phyloP scores from a whole-genome alignment of 2,329 filamentous ascomycete species.

The Penicillium sclerotiorum region DNA sequence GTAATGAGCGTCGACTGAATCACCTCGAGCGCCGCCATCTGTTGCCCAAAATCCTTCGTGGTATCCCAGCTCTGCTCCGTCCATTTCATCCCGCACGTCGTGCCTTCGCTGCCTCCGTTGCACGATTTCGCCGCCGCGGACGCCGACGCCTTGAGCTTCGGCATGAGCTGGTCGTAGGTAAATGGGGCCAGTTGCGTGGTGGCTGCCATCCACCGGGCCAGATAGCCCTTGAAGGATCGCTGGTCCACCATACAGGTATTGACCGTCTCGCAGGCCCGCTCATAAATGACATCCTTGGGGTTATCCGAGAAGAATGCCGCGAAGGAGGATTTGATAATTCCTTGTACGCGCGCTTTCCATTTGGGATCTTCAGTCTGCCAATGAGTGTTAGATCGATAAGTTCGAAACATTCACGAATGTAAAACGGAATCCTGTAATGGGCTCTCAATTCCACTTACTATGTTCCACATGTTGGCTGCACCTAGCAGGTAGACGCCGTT shows the following conservation, averaged over 20 bases:
- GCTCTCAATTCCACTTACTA: conserved; percentile 33
- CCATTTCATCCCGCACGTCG: conserved; percentile 47
- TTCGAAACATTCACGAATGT: neutral
- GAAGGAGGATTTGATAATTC: conserved; percentile 58
- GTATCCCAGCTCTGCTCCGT: conserved; percentile 39
- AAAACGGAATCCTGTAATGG: neutral
- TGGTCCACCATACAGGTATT: conserved; percentile 64
- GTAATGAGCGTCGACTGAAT: conserved; percentile 38
- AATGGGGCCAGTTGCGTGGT: conserved; percentile 62
- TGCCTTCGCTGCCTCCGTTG: conserved; percentile 47
- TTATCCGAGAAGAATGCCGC: conserved; percentile 55
- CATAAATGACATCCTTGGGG: conserved; percentile 55
- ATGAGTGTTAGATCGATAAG: neutral
- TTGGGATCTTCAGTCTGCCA: conserved; percentile 39
- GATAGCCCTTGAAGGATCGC: conserved; percentile 67
- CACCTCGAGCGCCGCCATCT: conserved; percentile 43
- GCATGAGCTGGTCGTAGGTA: conserved; percentile 54
- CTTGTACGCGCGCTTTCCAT: conserved; percentile 58
- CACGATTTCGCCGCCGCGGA: conserved; percentile 58
- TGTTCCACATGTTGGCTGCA: conserved; percentile 60
- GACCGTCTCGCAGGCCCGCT: conserved; percentile 60
- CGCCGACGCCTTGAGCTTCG: conserved; percentile 57
- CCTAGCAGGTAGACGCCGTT: conserved; percentile 58
- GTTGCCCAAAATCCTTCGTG: conserved; percentile 41
- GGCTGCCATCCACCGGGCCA: conserved; percentile 62